A percentile compares a stretch with the other conserved stretches of the same genome.
Evolutionary conservation across 805 yeast genomes (phyloP).

Genomic region (Saccharomyces kudriavzevii): DNA sequence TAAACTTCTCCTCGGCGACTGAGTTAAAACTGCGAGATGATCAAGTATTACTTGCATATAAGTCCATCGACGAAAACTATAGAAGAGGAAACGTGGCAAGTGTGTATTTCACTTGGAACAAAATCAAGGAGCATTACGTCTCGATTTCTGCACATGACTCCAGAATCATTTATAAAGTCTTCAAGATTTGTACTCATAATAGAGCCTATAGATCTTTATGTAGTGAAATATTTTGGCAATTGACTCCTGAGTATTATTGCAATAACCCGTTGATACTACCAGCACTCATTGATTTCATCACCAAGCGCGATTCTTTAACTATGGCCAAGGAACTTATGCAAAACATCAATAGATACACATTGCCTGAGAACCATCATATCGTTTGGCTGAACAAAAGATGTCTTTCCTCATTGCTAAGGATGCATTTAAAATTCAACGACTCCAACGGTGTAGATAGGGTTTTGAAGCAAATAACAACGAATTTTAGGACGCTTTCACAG

Average conservation of each 20-base stretch:
- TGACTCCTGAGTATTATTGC: constrained; percentile 18
- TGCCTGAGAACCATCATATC: constrained; percentile 11
- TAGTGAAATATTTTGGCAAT: constrained; percentile 9
- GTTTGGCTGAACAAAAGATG: constrained; percentile 17
- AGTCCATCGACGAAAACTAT: constrained; percentile 17
- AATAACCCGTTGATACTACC: constrained; percentile 24
- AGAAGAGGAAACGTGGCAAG: constrained; percentile 21
- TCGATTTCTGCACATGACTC: constrained; percentile 19
- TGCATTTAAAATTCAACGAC: constrained; percentile 25
- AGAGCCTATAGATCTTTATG: constrained; percentile 16
- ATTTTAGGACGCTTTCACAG: constrained; percentile 14
- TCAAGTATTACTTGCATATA: constrained; percentile 15
- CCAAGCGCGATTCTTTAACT: constrained; percentile 8
- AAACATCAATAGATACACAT: constrained; percentile 14
- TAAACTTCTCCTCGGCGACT: neutral
- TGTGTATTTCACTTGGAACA: constrained; percentile 18
- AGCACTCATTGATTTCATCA: constrained; percentile 15
- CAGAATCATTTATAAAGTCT: constrained; percentile 18
- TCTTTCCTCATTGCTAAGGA: constrained; percentile 17
- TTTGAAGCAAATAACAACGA: constrained; percentile 15
- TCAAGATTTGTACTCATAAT: constrained; percentile 15
- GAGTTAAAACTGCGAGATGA: constrained; percentile 4
- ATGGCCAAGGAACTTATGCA: constrained; percentile 16
- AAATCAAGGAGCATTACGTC: constrained; percentile 11
- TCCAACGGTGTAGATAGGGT: constrained; percentile 23